A percentile compares a stretch with the other conserved stretches of the same genome.
Conservation (phyloP, 2,329 filamentous ascomycete species). For the Geosmithia flava region DNA sequence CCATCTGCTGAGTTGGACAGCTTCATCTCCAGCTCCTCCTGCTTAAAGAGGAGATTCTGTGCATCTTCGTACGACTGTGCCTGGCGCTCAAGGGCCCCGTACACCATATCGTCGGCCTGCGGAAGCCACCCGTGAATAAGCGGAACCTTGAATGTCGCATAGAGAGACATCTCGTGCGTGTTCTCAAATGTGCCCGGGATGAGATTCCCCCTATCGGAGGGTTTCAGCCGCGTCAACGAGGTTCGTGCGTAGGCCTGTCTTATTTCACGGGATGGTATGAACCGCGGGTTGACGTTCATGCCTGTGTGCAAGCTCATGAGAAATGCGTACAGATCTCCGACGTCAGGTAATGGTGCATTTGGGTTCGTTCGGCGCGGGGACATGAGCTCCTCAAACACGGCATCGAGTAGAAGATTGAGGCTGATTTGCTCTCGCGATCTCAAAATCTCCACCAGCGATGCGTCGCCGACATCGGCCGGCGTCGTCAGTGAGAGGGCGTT, state of each 20-base stretch:
- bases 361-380: constrained; percentile 54
- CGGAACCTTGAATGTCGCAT: constrained; percentile 78
- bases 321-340: constrained; percentile 79
- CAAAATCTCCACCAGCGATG: constrained; percentile 67
- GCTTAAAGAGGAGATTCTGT: constrained; percentile 76
- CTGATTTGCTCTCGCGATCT: constrained; percentile 77
- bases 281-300: constrained; percentile 95
- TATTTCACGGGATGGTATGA: constrained; percentile 47
- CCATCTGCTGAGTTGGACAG: constrained; percentile 34
- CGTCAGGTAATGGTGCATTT: constrained; percentile 63
- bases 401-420: constrained; percentile 72
- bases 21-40: constrained; percentile 80
- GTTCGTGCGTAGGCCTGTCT: constrained; percentile 35
- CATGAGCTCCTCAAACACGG: constrained; percentile 87
- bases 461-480: constrained; percentile 45
- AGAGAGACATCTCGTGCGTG: constrained; percentile 80
- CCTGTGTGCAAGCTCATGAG: constrained; percentile 82
- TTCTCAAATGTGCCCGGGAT: constrained; percentile 70
- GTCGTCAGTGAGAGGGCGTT: constrained; percentile 85
- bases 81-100: constrained; percentile 57
- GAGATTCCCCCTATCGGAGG: constrained; percentile 31
- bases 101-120: constrained; percentile 49
- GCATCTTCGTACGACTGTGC: constrained; percentile 85
- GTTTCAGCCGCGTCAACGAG: constrained; percentile 38
- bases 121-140: constrained; percentile 92